phyloP scores from a whole-genome alignment of 768 basidiomycete species.

The Phallus indusiatus region DNA sequence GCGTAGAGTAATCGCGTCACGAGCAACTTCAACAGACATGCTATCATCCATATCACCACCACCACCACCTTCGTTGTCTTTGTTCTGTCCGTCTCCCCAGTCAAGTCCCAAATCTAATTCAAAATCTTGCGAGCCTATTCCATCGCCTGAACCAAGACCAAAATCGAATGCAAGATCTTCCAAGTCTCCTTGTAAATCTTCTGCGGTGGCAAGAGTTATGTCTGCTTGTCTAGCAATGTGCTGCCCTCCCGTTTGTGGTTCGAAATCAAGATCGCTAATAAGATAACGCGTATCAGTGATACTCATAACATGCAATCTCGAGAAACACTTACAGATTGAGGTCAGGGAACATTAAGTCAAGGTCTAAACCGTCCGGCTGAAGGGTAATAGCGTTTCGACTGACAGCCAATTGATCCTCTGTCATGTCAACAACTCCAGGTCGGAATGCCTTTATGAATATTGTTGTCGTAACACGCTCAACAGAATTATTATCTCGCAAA shows the following conservation, averaged over 20 bases:
- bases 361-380: slow-evolving; percentile 47
- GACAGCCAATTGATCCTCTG: slow-evolving; percentile 85
- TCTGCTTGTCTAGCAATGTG: slow-evolving; percentile 81
- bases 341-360: slow-evolving; percentile 79
- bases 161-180: slow-evolving; percentile 55
- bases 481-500: neutral
- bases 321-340: slow-evolving; percentile 52
- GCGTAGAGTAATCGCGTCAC: slow-evolving; percentile 49
- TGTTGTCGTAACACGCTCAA: neutral
- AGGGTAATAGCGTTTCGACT: slow-evolving; percentile 85
- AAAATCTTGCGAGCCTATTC: slow-evolving; percentile 78
- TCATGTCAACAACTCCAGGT: slow-evolving; percentile 91
- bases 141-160: slow-evolving; percentile 69
- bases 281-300: slow-evolving; percentile 10
- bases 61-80: slow-evolving; percentile 18
- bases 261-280: slow-evolving; percentile 70
- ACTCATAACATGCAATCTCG: slow-evolving; percentile 12
- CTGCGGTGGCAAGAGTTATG: slow-evolving; percentile 74
- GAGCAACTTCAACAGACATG: slow-evolving; percentile 65
- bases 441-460: slow-evolving; percentile 67
- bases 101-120: slow-evolving; percentile 70
- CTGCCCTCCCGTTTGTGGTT: slow-evolving; percentile 61
- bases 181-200: slow-evolving; percentile 57
- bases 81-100: slow-evolving; percentile 52
- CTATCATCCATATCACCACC: slow-evolving; percentile 34